Evolutionary conservation across 192 early-diverging fungal species (phyloP), one percentile per base, ranked within the genome.

Genomic region (Coemansia furcata): DNA sequence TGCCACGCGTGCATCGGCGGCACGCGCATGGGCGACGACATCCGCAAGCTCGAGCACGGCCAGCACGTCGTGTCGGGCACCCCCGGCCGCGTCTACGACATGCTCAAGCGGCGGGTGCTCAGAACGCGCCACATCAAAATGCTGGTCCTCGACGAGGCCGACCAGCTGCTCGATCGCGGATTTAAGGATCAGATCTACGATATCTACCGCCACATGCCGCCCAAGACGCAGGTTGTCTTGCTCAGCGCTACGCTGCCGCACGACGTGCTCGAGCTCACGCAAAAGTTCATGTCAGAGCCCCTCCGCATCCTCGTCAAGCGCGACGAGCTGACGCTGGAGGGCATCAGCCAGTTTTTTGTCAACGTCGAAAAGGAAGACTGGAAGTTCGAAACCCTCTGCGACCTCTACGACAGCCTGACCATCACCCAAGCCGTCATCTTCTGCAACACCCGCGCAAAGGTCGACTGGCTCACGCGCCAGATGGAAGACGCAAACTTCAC

Each of bases 361-460:
- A 92, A 95, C 44, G 97, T 98, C 21, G 97, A 98, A 65, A 88
- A 89, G 70, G 97, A 98, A 66, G 95, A 97, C 67, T 98, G 97
- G 97, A 98, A 98, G 72, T 95, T 97, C 62, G 97, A 98, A 68
- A 98, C 97, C 9, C 83, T 98, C 14, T 97, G 97, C 82, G 94
- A 99, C 77, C 81, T 98, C 9, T 98, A 98, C 83, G 97, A 98
- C 70, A 96, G 93, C 12, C 73, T 97, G 39, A 98, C 95, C 5
- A 94, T 97, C 63, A 97, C 95, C n/a, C 97, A 98, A 67, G 97
- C 97, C 29, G 95, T 98, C 26, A 98, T 98, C 61, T 98, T 98
- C 72, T 97, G 95, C 84, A 98, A 98, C 82, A 97, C 95, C 2
- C 86, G 94, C 38, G 88, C 93, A 74, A 98, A 98, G 87, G 93